Conservation (phyloP, 305 asterid species). For the Stenogyne calaminthoides region DNA sequence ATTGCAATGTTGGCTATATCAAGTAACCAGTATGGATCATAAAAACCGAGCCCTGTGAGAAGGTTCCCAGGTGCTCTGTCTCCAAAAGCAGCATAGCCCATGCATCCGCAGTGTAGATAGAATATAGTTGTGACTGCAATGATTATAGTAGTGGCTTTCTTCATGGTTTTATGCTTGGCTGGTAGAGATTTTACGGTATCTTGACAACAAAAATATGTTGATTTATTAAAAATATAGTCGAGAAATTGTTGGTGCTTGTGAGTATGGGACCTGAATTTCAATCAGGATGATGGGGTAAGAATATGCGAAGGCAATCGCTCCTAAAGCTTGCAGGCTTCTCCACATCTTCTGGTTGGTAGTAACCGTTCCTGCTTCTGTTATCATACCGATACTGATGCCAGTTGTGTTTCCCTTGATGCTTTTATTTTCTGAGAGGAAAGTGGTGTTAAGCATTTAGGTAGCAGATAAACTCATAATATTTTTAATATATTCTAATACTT, state of each 20-base stretch:
- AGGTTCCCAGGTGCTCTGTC: constrained; percentile 28
- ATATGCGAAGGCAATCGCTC: constrained; percentile 53
- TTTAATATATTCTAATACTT: no score
- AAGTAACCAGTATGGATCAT: constrained; percentile 23
- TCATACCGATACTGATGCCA: constrained; percentile 23
- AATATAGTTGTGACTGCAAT: constrained; percentile 16
- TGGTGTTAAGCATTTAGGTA: background rate
- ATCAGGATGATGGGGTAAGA: constrained; percentile 47
- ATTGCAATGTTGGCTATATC: constrained; percentile 31
- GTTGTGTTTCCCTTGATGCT: constrained; percentile 27
- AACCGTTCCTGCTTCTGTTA: constrained; percentile 17
- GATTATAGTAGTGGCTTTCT: constrained; percentile 25
- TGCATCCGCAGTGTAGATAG: constrained; percentile 27
- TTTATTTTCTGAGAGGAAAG: background rate
- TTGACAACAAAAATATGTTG: constrained; percentile 1
- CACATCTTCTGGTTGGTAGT: constrained; percentile 24
- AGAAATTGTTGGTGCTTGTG: background rate
- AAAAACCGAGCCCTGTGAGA: constrained; percentile 31
- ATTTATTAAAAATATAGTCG: background rate
- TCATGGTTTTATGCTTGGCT: constrained; percentile 22
- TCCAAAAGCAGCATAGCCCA: constrained; percentile 35
- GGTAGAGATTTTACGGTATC: constrained; percentile 29
- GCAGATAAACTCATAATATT: background rate
- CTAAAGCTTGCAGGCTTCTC: constrained; percentile 46
- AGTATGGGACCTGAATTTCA: constrained; percentile 35